Conservation (phyloP, 2,329 filamentous ascomycete species). For the Xylaria sp. region DNA sequence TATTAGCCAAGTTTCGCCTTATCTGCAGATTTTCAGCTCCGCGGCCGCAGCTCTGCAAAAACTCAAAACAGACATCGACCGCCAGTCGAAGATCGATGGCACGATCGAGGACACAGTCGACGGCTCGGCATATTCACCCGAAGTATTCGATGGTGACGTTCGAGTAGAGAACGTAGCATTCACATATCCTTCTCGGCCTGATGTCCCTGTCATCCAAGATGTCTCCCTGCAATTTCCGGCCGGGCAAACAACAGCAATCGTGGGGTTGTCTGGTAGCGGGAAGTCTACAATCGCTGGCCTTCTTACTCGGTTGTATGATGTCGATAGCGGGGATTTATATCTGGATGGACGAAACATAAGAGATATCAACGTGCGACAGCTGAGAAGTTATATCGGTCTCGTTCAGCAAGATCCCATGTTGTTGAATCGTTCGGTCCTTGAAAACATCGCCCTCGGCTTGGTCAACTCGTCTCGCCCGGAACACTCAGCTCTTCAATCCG, state of each 20-base stretch:
- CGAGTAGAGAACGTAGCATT: constrained; percentile 46
- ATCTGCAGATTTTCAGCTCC: constrained; percentile 63
- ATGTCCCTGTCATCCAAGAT: constrained; percentile 44
- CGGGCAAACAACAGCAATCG: constrained; percentile 52
- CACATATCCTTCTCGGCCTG: constrained; percentile 46
- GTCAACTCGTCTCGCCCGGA: constrained; percentile 42
- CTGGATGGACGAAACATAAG: constrained; percentile 56
- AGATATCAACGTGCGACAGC: constrained; percentile 52
- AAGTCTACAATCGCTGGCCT: constrained; percentile 59
- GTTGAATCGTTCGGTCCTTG: constrained; percentile 44
- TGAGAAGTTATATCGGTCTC: constrained; percentile 41
- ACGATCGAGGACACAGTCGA: constrained; percentile 42
- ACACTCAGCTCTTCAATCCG: constrained; percentile 46
- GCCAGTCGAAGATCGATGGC: constrained; percentile 51
- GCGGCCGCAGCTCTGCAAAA: constrained; percentile 61
- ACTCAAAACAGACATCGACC: constrained; percentile 60
- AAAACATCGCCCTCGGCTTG: constrained; percentile 47
- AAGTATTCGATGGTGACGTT: constrained; percentile 49
- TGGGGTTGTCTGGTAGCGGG: constrained; percentile 56
- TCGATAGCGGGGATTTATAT: constrained; percentile 52
- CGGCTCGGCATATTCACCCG: constrained; percentile 50
- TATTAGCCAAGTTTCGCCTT: constrained; percentile 64
- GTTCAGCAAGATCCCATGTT: constrained; percentile 44
- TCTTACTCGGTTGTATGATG: constrained; percentile 63
- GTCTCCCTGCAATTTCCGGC: constrained; percentile 44